These are phyloP conservation scores for Bipolaris gigantea DNA, from an alignment of 2,329 filamentous ascomycete genomes.

Conservation along the genomic window DNA sequence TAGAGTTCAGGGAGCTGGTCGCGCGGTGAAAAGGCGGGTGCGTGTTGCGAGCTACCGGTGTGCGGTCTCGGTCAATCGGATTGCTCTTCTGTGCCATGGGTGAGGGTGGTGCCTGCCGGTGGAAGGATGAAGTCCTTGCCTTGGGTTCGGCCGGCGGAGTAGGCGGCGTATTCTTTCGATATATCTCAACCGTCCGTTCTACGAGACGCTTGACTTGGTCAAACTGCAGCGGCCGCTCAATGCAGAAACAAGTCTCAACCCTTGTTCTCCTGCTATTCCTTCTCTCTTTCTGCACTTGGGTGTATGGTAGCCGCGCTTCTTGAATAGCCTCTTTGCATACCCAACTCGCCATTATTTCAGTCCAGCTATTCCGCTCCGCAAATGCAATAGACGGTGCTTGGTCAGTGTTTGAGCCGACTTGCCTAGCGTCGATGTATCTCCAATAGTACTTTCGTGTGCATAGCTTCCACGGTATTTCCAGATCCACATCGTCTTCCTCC, in stretches of 20 bases:
- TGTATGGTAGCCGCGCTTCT: constrained; percentile 37
- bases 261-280: constrained; percentile 35
- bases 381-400: constrained; percentile 30
- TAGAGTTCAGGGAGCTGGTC: constrained; percentile 18
- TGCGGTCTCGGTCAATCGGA: constrained; percentile 29
- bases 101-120: constrained; percentile 16
- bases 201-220: constrained; percentile 41
- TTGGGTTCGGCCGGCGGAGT: constrained; percentile 14
- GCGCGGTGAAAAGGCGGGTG: constrained; percentile 28
- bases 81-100: constrained; percentile 9
- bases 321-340: constrained; percentile 44
- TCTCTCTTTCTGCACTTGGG: constrained; percentile 39
- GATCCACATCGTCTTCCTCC: constrained; percentile 35
- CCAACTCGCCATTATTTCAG: constrained; percentile 44
- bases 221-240: constrained; percentile 40
- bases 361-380: constrained; percentile 37
- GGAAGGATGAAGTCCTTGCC: constrained; percentile 26
- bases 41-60: constrained; percentile 22
- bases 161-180: constrained; percentile 30
- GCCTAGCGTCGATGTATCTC: constrained; percentile 40
- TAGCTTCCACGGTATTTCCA: constrained; percentile 44
- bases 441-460: constrained; percentile 39
- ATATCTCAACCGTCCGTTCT: constrained; percentile 45
- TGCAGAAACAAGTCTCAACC: constrained; percentile 42
- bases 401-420: constrained; percentile 36